A percentile compares a stretch with the other conserved stretches of the same genome.
Conservation (phyloP, 495 filamentous ascomycete genomes). For the Cenococcum geophilum region DNA sequence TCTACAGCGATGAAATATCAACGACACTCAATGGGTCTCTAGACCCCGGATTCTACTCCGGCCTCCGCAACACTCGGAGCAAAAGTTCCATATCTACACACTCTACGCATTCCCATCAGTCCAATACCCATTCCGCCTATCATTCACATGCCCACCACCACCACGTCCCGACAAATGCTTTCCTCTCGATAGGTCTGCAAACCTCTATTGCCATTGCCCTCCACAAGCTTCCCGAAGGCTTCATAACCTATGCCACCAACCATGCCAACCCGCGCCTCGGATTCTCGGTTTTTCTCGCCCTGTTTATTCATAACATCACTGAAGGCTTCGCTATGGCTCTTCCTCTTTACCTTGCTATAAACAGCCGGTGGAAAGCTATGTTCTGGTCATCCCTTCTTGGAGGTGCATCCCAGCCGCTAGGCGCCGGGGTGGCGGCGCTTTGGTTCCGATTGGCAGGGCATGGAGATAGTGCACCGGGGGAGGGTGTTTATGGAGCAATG, state of each 20-base stretch:
- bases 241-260: conserved; percentile 97
- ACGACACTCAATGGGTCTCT: not conserved
- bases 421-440: conserved; percentile 73
- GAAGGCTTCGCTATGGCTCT: conserved; percentile 94
- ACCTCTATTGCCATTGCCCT: conserved; percentile 90
- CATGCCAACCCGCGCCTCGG: conserved; percentile 86
- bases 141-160: conserved; percentile 63
- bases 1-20: conserved; percentile 6
- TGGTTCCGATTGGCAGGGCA: conserved; percentile 62
- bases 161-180: conserved; percentile 93
- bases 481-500: conserved; percentile 76
- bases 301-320: conserved; percentile 96
- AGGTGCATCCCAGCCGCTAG: conserved; percentile 78
- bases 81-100: conserved; percentile 70
- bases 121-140: not conserved
- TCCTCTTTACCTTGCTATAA: conserved; percentile 81
- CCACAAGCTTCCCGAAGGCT: conserved; percentile 95
- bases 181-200: conserved; percentile 86
- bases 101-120: conserved; percentile 9
- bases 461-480: conserved; percentile 46
- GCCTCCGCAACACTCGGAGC: conserved; percentile 80
- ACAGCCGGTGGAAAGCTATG: conserved; percentile 70
- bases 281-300: conserved; percentile 83
- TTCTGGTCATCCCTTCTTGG: conserved; percentile 77
- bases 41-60: not conserved